These are phyloP conservation scores for Linum usitatissimum DNA, from an alignment of 345 rosid species.

Conservation along the genomic window DNA sequence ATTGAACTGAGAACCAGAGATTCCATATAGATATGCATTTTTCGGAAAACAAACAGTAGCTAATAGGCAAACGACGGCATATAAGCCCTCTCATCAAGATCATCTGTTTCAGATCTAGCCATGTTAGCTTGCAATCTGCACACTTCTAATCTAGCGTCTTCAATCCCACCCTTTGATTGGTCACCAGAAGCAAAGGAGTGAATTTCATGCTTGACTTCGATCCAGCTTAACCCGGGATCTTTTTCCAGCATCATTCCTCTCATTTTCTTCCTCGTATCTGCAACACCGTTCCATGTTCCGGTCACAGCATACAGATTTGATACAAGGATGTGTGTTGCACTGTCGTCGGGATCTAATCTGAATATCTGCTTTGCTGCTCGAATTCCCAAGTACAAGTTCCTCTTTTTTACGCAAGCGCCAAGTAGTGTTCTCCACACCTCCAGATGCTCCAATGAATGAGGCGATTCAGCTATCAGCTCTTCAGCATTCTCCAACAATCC, in stretches of 20 bases:
- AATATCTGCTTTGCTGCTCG: constrained; percentile 54
- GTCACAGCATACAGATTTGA: constrained; percentile 63
- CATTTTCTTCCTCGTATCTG: constrained; percentile 48
- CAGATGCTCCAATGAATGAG: constrained; percentile 20
- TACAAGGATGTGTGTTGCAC: constrained; percentile 48
- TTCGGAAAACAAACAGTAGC: too few species aligned
- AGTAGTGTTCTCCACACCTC: constrained; percentile 84
- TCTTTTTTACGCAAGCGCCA: constrained; percentile 46
- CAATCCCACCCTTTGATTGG: constrained; percentile 30
- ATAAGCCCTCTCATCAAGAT: constrained; percentile 10
- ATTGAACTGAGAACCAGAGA: too few species aligned
- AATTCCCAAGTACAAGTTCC: constrained; percentile 44
- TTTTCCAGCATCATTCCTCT: constrained; percentile 45
- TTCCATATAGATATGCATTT: too few species aligned
- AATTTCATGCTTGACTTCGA: constrained; percentile 41
- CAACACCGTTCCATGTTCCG: constrained; percentile 59
- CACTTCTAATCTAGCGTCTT: constrained; percentile 36
- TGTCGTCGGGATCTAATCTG: constrained; percentile 43
- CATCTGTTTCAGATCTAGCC: constrained; percentile 24
- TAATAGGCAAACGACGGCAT: too few species aligned
- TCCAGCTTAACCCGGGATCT: constrained; percentile 83
- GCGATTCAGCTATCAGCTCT: constrained; percentile 36
- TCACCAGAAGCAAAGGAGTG: constrained; percentile 54
- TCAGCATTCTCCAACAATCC: constrained; percentile 57
- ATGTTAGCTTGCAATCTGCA: constrained; percentile 38